Evolutionary conservation across 805 yeast genomes (phyloP), one percentile per base, ranked within the genome.

Genomic region (fission yeast (Schizosaccharomyces pombe)): DNA sequence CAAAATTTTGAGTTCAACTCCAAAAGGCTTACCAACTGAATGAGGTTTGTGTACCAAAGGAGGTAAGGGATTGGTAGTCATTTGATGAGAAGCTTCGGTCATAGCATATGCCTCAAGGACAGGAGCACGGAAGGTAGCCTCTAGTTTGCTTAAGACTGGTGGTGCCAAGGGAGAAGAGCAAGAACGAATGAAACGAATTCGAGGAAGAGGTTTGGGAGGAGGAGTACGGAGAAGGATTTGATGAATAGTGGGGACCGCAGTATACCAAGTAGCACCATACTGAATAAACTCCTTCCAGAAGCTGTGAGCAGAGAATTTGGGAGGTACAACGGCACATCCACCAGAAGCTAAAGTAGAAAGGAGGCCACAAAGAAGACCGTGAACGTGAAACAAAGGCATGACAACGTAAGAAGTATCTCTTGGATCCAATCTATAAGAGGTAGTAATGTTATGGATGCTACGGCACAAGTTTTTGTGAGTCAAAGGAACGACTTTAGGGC

Each of bases 371-470:
- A 79, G 73, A 52, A 80, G 67, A 0, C 87, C 87, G 62, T 80
- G 87, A 34, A 80, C 85, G 61, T 80, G 87, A 71, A 80, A 80
- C 40, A 80, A 65, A 1, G 87, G 87, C 87, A 80, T 80, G 28
- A 80, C 85, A 47, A 80, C 65, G 61, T 78, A 79, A 2, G 80
- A 70, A 31, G 73, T 63, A 62, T 80, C 87, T 12, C 61, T 56
- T 0, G 67, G 55, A 2, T 73, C 64, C 52, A 80, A 64, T 29
- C 70, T 67, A 63, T 80, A 80, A 2, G 85, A 78, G 56, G 71
- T 69, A 2, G 73, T 66, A 57, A 80, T 78, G 68, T 80, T 80
- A 28, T 63, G 58, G 65, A 78, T 75, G 6, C 82, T 76, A 30
- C 76, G 71, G 3, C 77, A 71, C 63, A 80, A 72, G 65, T 80